Conservation (phyloP, 225 moss, liverwort and hornwort species). For the Neckera pumila region DNA sequence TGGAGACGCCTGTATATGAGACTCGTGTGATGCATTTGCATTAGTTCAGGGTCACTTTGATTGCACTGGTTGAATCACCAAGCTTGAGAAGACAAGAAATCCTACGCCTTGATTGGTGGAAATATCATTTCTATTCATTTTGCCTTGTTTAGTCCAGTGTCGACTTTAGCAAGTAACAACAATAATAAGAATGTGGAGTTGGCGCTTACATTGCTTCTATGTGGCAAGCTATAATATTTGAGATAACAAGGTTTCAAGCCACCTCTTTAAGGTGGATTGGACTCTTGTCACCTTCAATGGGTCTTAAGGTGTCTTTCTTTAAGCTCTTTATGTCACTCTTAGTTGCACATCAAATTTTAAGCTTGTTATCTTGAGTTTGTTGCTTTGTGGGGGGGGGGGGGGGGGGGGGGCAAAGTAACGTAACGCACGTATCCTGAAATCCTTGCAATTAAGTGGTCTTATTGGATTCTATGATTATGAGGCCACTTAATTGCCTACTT, state of each 20-base stretch:
- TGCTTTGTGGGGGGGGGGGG: background rate
- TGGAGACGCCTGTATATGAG: background rate
- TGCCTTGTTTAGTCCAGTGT: background rate
- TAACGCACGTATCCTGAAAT: background rate
- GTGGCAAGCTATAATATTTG: background rate
- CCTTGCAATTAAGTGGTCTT: background rate
- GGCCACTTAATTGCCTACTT: background rate
- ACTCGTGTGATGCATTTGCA: background rate
- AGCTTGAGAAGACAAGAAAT: background rate
- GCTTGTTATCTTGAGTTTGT: background rate
- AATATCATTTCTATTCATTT: background rate
- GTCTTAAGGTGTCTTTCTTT: background rate
- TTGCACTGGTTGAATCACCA: background rate
- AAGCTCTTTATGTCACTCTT: background rate
- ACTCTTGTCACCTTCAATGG: background rate
- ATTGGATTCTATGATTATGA: background rate
- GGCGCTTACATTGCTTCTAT: background rate
- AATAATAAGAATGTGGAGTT: background rate
- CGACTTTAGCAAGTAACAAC: background rate
- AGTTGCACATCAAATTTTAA: background rate
- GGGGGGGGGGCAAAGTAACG: no score
- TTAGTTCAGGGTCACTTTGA: background rate
- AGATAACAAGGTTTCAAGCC: background rate
- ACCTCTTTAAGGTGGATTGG: background rate
- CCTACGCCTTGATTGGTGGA: background rate